A percentile compares a stretch with the other conserved stretches of the same genome.
These are phyloP conservation scores for Austroboletus eburneus DNA, from an alignment of 768 basidiomycete genomes.

Conservation along the genomic window DNA sequence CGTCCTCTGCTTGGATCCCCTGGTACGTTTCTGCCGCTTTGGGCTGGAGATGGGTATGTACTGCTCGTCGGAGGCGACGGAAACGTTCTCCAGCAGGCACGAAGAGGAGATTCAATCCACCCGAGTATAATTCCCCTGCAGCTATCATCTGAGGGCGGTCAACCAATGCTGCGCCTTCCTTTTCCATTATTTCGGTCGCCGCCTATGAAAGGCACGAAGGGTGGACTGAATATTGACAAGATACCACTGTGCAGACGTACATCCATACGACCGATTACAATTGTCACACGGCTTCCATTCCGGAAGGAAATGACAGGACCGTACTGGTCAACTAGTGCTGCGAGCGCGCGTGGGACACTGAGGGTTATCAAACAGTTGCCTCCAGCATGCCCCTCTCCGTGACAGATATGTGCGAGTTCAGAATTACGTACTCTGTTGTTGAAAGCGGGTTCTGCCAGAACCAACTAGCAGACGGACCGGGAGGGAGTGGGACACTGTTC, in stretches of 20 bases:
- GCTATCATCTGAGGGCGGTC: constrained; percentile 50
- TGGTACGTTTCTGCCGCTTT: constrained; percentile 43
- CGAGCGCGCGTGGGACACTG: too few species aligned
- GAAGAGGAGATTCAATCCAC: constrained; percentile 50
- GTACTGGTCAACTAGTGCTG: constrained; percentile 46
- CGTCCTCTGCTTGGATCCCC: constrained; percentile 38
- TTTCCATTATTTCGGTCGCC: constrained; percentile 58
- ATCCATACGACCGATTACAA: constrained; percentile 17
- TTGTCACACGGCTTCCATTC: constrained; percentile 33
- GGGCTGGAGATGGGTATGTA: constrained; percentile 51
- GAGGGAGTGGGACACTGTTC: too few species aligned
- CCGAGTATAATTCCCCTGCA: constrained; percentile 49
- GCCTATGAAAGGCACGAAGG: constrained; percentile 37
- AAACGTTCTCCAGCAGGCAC: constrained; percentile 49
- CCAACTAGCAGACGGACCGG: too few species aligned
- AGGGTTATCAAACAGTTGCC: too few species aligned
- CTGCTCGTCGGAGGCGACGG: constrained; percentile 50
- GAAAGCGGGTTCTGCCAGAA: too few species aligned
- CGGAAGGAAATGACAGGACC: constrained; percentile 53
- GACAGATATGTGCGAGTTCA: too few species aligned
- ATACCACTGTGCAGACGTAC: background rate
- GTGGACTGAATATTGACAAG: background rate
- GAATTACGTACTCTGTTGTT: too few species aligned
- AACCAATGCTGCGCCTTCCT: constrained; percentile 45
- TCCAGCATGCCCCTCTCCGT: too few species aligned